Percentiles rank a stretch among this genome's conserved stretches.
These are phyloP conservation scores for Paraphaeosphaeria minitans DNA, from an alignment of 2,329 filamentous ascomycete species.

Conservation along the genomic window DNA sequence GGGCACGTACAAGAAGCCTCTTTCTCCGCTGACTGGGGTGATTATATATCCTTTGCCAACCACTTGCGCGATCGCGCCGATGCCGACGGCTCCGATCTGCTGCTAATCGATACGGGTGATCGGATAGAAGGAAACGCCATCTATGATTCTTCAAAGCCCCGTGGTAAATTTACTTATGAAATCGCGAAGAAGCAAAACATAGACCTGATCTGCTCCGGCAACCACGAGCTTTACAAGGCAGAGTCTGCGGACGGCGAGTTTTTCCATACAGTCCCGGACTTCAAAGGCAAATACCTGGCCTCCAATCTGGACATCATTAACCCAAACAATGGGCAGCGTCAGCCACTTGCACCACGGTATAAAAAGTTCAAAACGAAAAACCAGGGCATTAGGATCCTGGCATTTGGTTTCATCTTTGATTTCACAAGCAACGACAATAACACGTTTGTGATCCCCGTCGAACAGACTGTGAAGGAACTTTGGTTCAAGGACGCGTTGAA, in stretches of 20 bases:
- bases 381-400: conserved; percentile 79
- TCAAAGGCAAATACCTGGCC: conserved; percentile 78
- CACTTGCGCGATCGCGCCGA: conserved; percentile 83
- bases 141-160: conserved; percentile 86
- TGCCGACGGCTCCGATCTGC: conserved; percentile 75
- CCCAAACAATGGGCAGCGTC: conserved; percentile 69
- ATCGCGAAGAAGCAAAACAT: conserved; percentile 83
- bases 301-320: conserved; percentile 92
- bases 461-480: conserved; percentile 76
- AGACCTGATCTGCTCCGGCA: conserved; percentile 85
- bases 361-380: conserved; percentile 92
- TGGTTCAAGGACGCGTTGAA: conserved; percentile 89
- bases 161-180: conserved; percentile 85
- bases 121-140: conserved; percentile 92
- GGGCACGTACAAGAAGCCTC: conserved; percentile 57
- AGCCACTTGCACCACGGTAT: conserved; percentile 80
- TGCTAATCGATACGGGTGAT: conserved; percentile 96
- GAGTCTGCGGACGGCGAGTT: conserved; percentile 80
- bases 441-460: conserved; percentile 79
- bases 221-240: conserved; percentile 90
- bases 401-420: conserved; percentile 94
- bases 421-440: conserved; percentile 92
- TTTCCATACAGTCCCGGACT: conserved; percentile 80
- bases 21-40: conserved; percentile 96
- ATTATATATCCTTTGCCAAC: conserved; percentile 90